phyloP scores from a whole-genome alignment of 2,329 filamentous ascomycete genomes.

The Cytospora schulzeri region DNA sequence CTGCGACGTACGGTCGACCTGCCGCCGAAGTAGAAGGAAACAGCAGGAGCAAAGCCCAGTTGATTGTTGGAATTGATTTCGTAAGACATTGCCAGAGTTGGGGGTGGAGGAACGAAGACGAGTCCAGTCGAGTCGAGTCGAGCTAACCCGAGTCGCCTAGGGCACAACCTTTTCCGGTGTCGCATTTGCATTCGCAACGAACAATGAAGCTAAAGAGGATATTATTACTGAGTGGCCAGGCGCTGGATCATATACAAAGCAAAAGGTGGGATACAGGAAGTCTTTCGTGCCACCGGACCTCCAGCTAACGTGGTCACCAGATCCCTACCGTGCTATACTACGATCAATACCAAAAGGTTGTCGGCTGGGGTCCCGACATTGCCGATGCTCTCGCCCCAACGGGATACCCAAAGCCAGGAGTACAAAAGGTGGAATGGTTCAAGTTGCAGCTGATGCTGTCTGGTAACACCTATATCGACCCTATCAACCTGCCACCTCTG shows the following conservation, averaged over 20 bases:
- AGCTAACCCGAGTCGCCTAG: slow-evolving; percentile 46
- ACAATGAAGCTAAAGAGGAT: slow-evolving; percentile 96
- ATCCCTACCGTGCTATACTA: slow-evolving; percentile 99
- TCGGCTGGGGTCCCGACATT: slow-evolving; percentile 99
- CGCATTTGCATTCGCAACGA: slow-evolving; percentile 94
- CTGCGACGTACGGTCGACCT: slow-evolving; percentile 45
- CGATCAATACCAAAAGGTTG: slow-evolving; percentile 98
- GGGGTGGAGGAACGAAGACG: too few relatives aligned
- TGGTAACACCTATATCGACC: slow-evolving; percentile 98
- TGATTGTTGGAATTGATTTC: slow-evolving; percentile 99
- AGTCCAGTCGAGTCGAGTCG: not conserved
- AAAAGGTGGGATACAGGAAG: slow-evolving; percentile 69
- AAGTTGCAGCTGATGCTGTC: slow-evolving; percentile 98
- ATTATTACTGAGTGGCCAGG: slow-evolving; percentile 99
- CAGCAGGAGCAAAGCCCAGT: slow-evolving; percentile 88
- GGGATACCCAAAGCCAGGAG: slow-evolving; percentile 94
- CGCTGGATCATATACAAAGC: slow-evolving; percentile 95
- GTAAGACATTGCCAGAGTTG: slow-evolving; percentile 53
- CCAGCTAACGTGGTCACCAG: slow-evolving; percentile 46
- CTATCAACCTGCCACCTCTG: slow-evolving; percentile 96
- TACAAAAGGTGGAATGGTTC: slow-evolving; percentile 99
- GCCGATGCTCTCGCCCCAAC: slow-evolving; percentile 94
- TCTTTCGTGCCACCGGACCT: not conserved
- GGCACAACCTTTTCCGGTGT: slow-evolving; percentile 98
- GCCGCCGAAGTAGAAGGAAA: slow-evolving; percentile 82